Evolutionary conservation across 169 alveolate genomes (phyloP).

Genomic region (Plasmodium fragile): DNA sequence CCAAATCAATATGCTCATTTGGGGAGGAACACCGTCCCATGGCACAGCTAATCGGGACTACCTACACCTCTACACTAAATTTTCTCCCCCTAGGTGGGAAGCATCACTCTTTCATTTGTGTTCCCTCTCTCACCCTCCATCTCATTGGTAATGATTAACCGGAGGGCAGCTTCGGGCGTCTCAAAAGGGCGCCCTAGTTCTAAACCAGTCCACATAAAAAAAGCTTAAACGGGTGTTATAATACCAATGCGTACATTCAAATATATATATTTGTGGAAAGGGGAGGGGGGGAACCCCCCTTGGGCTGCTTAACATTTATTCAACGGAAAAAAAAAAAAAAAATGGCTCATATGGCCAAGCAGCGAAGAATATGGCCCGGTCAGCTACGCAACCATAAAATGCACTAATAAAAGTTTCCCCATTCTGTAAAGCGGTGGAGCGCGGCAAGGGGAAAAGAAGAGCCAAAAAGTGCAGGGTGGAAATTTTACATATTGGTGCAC

Average conservation of each 20-base stretch:
- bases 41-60: neutral
- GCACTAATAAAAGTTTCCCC: neutral
- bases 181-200: neutral
- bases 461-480: neutral
- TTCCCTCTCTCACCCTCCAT: neutral
- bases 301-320: neutral
- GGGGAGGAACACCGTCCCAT: neutral
- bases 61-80: neutral
- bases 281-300: neutral
- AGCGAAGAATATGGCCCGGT: neutral
- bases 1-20: neutral
- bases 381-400: neutral
- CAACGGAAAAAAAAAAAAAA: neutral
- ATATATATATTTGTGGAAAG: neutral
- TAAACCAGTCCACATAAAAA: neutral
- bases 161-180: neutral
- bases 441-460: neutral
- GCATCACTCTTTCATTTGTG: neutral
- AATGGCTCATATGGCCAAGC: neutral
- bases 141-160: neutral
- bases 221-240: neutral
- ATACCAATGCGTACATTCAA: neutral
- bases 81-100: neutral
- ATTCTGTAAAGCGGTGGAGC: neutral
- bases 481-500: neutral